Percentiles rank a stretch among this genome's conserved stretches.
phyloP scores from a whole-genome alignment of 352 stramenopile genomes.

The Globisporangium paddicum region DNA sequence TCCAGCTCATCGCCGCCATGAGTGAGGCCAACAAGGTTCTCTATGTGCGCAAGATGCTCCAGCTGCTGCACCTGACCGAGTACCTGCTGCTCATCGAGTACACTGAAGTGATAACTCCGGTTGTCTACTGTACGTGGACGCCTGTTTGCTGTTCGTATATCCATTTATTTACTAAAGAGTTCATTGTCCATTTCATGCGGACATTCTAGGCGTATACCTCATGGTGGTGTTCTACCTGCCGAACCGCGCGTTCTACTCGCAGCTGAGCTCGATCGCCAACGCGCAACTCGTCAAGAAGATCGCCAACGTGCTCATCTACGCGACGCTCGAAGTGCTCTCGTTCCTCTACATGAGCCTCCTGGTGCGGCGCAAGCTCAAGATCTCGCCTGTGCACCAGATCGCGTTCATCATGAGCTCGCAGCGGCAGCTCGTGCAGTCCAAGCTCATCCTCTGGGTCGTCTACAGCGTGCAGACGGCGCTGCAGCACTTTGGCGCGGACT shows the following conservation, averaged over 20 bases:
- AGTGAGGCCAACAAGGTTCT: background rate
- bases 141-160: background rate
- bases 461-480: conserved; percentile 29
- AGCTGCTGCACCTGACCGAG: conserved; percentile 10
- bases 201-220: conserved; percentile 20
- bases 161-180: background rate
- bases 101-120: conserved; percentile 15
- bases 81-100: conserved; percentile 18
- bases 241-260: conserved; percentile 27
- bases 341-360: conserved; percentile 16
- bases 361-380: conserved; percentile 19
- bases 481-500: conserved; percentile 18
- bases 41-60: conserved; percentile 7
- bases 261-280: conserved; percentile 20
- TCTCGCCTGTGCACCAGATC: conserved; percentile 26
- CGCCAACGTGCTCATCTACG: conserved; percentile 29
- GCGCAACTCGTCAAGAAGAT: conserved; percentile 15
- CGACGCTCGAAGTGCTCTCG: conserved; percentile 9
- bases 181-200: background rate
- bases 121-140: conserved; percentile 15
- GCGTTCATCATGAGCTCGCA: conserved; percentile 31
- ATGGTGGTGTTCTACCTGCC: conserved; percentile 26
- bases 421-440: conserved; percentile 31
- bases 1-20: background rate
- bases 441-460: no score